Base-by-base conservation (phyloP, 176 grass and related monocot genomes). In the Hyparrhenia diplandra region DNA sequence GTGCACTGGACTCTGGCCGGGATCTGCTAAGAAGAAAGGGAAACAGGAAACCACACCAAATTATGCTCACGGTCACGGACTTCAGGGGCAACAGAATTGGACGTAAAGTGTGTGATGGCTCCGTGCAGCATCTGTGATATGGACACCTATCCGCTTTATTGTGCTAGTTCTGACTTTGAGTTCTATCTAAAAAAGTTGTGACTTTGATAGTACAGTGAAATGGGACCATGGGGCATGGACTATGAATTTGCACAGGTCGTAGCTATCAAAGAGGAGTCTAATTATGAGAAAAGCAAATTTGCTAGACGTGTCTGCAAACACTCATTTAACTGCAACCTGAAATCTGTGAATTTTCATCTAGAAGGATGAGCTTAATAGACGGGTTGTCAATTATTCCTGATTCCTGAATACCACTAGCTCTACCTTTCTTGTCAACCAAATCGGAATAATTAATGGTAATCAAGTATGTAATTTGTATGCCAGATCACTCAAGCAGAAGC, bases 1-100 rank as follows among this genome's bases (percentile, higher is more conserved):
- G 85, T 1, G 93, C 93, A 63, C 91, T 89, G 39, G 97, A 96
- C 69, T 99, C 91, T 30, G 71, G 93, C 30, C 97, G 89, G 29
- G 77, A 84, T 80, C 97, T 99, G 90, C 40, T 3, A 49, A 66
- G 42, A 74, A 24, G n/a, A 18, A 11, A 32, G 8, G 4, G 20
- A 21, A 29, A 37, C 2, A 17, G 12, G 24, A 35, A 34, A 71
- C n/a, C 4, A 14, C 23, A 5, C 25, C 36, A 84, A 76, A 71
- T 75, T n/a, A 28, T 3, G 28, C 28, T 45, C 46, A 35, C 4
- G 27, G 21, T 43, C 17, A 11, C 36, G 7, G 21, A 13, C 25
- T 71, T 14, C 12, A 63, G 59, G 67, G 81, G 77, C 18, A 55
- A 46, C n/a, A 68, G 10, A 65, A 80, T 40, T 31, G 69, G 39